phyloP scores from a whole-genome alignment of 225 moss, liverwort and hornwort species.

The Marchantia paleacea region DNA sequence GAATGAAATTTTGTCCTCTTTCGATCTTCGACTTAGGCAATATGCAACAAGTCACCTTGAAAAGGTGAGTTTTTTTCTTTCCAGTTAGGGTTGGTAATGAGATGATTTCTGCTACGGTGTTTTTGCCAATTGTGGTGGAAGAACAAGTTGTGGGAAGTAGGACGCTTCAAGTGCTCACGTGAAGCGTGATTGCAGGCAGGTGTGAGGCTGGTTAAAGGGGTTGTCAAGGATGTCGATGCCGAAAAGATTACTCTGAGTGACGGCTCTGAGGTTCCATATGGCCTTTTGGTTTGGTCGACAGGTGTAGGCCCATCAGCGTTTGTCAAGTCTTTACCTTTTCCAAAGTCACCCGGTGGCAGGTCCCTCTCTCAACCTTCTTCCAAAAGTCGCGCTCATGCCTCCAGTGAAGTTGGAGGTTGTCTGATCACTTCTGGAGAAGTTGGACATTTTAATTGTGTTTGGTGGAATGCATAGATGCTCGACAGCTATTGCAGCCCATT shows the following conservation, averaged over 20 bases:
- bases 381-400: neutral
- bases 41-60: slow-evolving; percentile 69
- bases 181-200: slow-evolving; percentile 44
- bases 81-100: neutral
- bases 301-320: slow-evolving; percentile 82
- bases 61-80: slow-evolving; percentile 31
- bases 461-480: too few species aligned
- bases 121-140: neutral
- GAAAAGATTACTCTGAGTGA: slow-evolving; percentile 49
- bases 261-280: slow-evolving; percentile 66
- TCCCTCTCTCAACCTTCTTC: neutral
- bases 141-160: neutral
- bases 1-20: slow-evolving; percentile 72
- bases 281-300: slow-evolving; percentile 90
- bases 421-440: neutral
- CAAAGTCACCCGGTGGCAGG: slow-evolving; percentile 58
- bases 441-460: neutral
- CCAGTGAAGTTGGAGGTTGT: neutral
- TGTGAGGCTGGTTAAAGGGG: slow-evolving; percentile 59
- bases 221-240: slow-evolving; percentile 64
- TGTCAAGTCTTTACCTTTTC: slow-evolving; percentile 53
- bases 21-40: slow-evolving; percentile 66
- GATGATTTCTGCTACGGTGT: neutral
- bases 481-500: too few species aligned
- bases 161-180: neutral